Conservation (phyloP, 192 early-diverging fungal genomes). For the Phycomyces nitens region DNA sequence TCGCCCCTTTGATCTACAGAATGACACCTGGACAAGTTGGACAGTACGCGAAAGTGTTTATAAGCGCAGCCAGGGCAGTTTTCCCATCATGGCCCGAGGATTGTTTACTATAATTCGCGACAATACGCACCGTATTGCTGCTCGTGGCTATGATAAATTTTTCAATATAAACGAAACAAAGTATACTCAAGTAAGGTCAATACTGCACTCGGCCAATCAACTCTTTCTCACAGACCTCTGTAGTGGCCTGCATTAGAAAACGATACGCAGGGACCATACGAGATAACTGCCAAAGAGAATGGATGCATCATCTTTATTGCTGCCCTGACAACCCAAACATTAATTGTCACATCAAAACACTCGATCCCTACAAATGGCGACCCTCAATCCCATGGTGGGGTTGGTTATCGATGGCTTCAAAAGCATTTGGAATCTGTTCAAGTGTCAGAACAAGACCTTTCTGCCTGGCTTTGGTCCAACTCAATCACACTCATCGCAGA, state of each 20-base stretch:
- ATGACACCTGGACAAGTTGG: constrained; percentile 47
- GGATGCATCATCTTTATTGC: constrained; percentile 91
- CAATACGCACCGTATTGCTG: constrained; percentile 53
- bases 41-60: constrained; percentile 68
- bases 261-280: constrained; percentile 79
- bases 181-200: constrained; percentile 51
- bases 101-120: constrained; percentile 60
- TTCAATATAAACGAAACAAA: constrained; percentile 77
- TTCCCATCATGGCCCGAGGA: constrained; percentile 80
- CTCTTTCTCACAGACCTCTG: background rate
- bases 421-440: constrained; percentile 56
- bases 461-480: constrained; percentile 63
- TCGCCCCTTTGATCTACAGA: constrained; percentile 1
- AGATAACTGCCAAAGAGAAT: constrained; percentile 94
- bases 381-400: constrained; percentile 47
- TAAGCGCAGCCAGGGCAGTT: constrained; percentile 53
- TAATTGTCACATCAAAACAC: constrained; percentile 92
- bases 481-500: constrained; percentile 85
- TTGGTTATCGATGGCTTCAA: constrained; percentile 70
- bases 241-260: constrained; percentile 54
- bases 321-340: constrained; percentile 51
- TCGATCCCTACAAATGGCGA: constrained; percentile 39
- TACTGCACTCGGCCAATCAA: too few relatives aligned
- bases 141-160: constrained; percentile 98
- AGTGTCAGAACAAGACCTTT: constrained; percentile 64